These are phyloP conservation scores for Crithidia fasciculata DNA, from an alignment of 208 protist species.

Conservation along the genomic window DNA sequence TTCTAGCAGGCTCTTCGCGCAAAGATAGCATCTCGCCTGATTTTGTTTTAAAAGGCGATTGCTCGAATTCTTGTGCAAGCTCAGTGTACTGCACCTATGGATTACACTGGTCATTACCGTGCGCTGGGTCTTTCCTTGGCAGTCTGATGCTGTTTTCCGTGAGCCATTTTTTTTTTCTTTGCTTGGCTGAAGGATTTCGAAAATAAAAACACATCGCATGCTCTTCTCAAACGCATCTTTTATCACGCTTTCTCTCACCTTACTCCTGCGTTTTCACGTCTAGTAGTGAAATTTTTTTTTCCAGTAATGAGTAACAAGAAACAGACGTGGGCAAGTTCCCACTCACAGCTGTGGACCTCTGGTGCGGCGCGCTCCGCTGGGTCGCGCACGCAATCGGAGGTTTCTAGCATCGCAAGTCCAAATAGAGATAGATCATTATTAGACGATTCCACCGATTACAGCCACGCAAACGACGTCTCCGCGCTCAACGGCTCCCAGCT, in stretches of 20 bases:
- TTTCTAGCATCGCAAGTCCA: slow-evolving; percentile 24
- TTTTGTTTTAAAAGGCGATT: no score
- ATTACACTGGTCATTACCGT: no score
- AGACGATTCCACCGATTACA: slow-evolving; percentile 7
- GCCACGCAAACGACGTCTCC: not conserved
- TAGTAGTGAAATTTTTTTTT: not conserved
- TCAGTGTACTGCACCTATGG: no score
- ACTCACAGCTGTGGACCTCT: slow-evolving; percentile 40
- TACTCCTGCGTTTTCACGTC: not conserved
- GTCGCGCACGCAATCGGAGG: slow-evolving; percentile 33
- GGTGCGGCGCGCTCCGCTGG: slow-evolving; percentile 15
- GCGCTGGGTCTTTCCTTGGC: not conserved
- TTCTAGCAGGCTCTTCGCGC: no score
- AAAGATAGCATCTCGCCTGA: no score
- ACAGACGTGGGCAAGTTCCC: slow-evolving; percentile 34
- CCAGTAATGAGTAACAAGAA: slow-evolving; percentile 32
- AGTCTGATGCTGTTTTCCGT: not conserved
- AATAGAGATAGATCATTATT: slow-evolving; percentile 46
- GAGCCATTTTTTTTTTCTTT: not conserved
- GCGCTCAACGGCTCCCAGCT: slow-evolving; percentile 6
- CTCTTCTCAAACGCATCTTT: not conserved
- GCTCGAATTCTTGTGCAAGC: no score
- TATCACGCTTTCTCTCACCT: not conserved
- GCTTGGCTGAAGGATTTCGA: no score
- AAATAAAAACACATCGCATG: no score